These are phyloP conservation scores for Comarum palustre DNA, from an alignment of 306 rosid species.

Conservation along the genomic window DNA sequence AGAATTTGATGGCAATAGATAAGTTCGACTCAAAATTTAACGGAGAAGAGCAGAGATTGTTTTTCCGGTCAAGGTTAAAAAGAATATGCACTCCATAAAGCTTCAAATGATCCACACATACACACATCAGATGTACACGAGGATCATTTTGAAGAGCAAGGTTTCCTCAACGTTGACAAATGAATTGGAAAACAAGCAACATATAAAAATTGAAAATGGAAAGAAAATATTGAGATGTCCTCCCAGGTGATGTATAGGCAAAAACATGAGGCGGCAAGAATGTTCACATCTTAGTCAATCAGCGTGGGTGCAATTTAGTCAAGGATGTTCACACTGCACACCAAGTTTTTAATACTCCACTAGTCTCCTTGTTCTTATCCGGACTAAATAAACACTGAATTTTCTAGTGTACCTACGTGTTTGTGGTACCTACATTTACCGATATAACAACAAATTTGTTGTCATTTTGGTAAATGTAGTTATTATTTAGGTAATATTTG, in stretches of 20 bases:
- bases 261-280: not conserved
- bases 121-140: not conserved
- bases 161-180: not conserved
- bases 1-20: not conserved
- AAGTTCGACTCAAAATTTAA: not conserved
- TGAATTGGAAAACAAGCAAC: not conserved
- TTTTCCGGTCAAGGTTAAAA: not conserved
- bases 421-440: too few relatives aligned
- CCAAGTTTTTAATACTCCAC: conserved; percentile 6
- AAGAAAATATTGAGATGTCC: conserved; percentile 2
- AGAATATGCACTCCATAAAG: not conserved
- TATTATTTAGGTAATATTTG: too few relatives aligned
- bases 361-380: conserved; percentile 5
- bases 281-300: conserved; percentile 14
- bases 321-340: conserved; percentile 18
- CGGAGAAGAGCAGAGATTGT: not conserved
- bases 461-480: too few relatives aligned
- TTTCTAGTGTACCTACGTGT: too few relatives aligned
- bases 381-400: too few relatives aligned
- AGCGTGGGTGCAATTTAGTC: conserved; percentile 18
- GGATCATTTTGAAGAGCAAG: not conserved
- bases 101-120: not conserved
- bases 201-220: not conserved
- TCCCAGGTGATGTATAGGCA: conserved; percentile 16
- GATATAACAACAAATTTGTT: too few relatives aligned